phyloP scores from a whole-genome alignment of 768 basidiomycete species.

The Trametes maxima region DNA sequence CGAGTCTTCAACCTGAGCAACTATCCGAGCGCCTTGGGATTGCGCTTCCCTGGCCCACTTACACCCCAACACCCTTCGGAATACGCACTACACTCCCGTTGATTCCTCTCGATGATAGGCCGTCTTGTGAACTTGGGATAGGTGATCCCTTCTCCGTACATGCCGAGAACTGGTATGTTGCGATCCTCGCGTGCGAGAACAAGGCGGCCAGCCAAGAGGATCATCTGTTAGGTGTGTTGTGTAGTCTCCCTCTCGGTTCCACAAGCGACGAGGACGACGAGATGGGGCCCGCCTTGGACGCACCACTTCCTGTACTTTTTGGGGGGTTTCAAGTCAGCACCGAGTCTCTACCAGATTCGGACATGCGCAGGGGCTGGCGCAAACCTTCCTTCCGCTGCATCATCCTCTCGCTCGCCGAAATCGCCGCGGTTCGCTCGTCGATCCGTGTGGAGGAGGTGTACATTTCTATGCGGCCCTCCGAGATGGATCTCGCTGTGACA shows the following conservation, averaged over 20 bases:
- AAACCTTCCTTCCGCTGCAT: neutral
- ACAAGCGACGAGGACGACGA: neutral
- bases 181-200: neutral
- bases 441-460: neutral
- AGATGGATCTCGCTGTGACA: neutral
- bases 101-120: neutral
- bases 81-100: neutral
- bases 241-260: neutral
- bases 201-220: neutral
- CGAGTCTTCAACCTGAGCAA: neutral
- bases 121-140: no score
- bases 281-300: neutral
- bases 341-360: neutral
- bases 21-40: neutral
- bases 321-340: neutral
- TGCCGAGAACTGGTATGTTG: neutral
- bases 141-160: no score
- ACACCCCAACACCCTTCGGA: neutral
- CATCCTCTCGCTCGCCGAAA: neutral
- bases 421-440: neutral
- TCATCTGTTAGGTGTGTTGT: neutral
- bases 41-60: neutral
- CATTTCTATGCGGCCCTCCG: neutral
- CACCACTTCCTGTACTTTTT: neutral
- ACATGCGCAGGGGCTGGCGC: no score